Evolutionary conservation across 2,329 filamentous ascomycete species (phyloP).

Genomic region (Clonostachys rosea): DNA sequence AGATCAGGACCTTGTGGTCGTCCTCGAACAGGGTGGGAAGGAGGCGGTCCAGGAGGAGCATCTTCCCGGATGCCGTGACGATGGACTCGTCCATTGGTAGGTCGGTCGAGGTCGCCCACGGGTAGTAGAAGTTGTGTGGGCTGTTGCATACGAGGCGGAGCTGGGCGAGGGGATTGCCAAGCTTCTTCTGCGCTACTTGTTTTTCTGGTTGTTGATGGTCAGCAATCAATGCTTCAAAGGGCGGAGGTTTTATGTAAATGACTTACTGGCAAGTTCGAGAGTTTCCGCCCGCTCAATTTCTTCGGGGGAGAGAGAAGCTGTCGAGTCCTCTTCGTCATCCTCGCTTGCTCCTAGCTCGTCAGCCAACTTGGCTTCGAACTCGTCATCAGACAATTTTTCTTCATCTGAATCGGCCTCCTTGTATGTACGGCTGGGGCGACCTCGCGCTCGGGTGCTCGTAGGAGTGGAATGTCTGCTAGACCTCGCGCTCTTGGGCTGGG

Average conservation of each 20-base stretch:
- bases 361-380: conserved; percentile 77
- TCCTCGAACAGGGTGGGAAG: conserved; percentile 68
- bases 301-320: conserved; percentile 38
- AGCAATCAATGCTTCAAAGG: not conserved
- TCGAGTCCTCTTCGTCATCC: conserved; percentile 21
- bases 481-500: conserved; percentile 63
- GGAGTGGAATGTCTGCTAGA: conserved; percentile 75
- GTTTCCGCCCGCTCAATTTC: conserved; percentile 63
- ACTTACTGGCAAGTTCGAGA: conserved; percentile 71
- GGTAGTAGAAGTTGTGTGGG: conserved; percentile 95
- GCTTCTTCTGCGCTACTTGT: conserved; percentile 84
- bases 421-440: conserved; percentile 41
- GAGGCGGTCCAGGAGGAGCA: conserved; percentile 87
- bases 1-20: conserved; percentile 89
- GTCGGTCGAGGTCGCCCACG: conserved; percentile 62
- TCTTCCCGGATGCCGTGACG: conserved; percentile 87
- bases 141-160: conserved; percentile 88
- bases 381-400: conserved; percentile 68
- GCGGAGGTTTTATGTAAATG: not conserved
- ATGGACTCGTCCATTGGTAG: conserved; percentile 71
- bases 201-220: conserved; percentile 46
- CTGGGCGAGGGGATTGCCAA: conserved; percentile 91
- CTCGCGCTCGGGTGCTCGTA: conserved; percentile 46
- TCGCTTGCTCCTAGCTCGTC: conserved; percentile 47
- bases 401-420: conserved; percentile 55